These are phyloP conservation scores for Eragrostis tef DNA, from an alignment of 202 grass and related monocot genomes.

Conservation along the genomic window DNA sequence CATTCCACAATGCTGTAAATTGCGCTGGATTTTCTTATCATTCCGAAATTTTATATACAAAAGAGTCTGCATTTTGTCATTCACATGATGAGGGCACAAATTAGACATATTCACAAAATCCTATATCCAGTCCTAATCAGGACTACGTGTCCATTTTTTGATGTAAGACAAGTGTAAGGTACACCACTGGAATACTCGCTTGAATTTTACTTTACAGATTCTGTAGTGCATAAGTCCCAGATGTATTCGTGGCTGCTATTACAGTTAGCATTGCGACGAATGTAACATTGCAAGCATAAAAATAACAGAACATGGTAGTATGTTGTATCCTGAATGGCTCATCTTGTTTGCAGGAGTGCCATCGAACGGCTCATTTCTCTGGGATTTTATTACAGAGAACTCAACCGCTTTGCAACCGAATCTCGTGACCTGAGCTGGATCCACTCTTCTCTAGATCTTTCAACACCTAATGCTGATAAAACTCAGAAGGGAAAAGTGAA, in stretches of 20 bases:
- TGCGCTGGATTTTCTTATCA: not conserved
- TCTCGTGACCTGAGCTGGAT: slow-evolving; percentile 85
- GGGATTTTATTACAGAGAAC: slow-evolving; percentile 90
- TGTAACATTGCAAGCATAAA: not conserved
- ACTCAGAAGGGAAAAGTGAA: slow-evolving; percentile 52
- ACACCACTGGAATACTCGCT: not conserved
- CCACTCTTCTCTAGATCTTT: slow-evolving; percentile 60
- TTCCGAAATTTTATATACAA: not conserved
- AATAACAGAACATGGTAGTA: not conserved
- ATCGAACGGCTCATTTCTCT: slow-evolving; percentile 84
- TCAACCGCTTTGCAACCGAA: slow-evolving; percentile 77
- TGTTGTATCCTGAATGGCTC: slow-evolving; percentile 35
- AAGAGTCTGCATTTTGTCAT: slow-evolving; percentile 4
- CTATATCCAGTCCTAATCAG: not conserved
- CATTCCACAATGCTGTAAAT: not conserved
- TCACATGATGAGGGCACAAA: slow-evolving; percentile 3
- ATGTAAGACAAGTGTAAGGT: not conserved
- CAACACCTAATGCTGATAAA: slow-evolving; percentile 47
- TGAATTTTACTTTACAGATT: not conserved
- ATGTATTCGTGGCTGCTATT: not conserved
- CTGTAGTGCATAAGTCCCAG: not conserved
- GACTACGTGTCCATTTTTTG: not conserved
- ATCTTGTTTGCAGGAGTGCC: slow-evolving; percentile 64
- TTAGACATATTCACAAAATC: not conserved
- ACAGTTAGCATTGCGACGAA: not conserved